phyloP scores from a whole-genome alignment of 202 grass and related monocot species.

The Setaria viridis region DNA sequence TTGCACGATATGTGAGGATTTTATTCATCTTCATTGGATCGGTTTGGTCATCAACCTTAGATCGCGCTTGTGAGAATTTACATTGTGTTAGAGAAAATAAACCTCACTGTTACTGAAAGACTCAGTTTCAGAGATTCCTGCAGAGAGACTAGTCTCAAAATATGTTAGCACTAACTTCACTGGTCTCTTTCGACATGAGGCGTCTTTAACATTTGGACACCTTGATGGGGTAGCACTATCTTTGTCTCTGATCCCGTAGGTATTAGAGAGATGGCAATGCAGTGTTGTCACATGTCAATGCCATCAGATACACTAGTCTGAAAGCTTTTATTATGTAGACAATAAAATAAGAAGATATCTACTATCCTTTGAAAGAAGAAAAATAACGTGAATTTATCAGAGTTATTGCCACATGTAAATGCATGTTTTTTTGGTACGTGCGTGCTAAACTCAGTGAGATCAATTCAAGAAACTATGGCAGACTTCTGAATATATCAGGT shows the following conservation, averaged over 20 bases:
- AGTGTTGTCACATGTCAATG: neutral
- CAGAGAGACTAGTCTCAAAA: neutral
- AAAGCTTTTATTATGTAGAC: neutral
- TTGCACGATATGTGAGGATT: neutral
- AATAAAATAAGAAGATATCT: neutral
- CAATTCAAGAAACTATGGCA: neutral
- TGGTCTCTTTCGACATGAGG: neutral
- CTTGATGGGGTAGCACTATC: neutral
- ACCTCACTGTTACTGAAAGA: neutral
- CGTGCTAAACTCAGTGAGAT: neutral
- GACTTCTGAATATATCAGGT: too few species aligned
- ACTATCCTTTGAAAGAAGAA: neutral
- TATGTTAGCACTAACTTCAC: neutral
- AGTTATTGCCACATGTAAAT: neutral
- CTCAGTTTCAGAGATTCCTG: neutral
- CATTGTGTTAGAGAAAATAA: neutral
- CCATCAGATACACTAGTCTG: constrained; percentile 6
- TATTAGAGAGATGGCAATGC: neutral
- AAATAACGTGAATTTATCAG: neutral
- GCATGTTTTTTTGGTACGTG: neutral
- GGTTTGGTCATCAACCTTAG: neutral
- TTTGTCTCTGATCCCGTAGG: neutral
- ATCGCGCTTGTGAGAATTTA: neutral
- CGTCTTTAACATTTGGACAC: neutral
- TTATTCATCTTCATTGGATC: neutral